Evolutionary conservation across 306 rosid genomes (phyloP).

Genomic region (Mucuna pruriens): DNA sequence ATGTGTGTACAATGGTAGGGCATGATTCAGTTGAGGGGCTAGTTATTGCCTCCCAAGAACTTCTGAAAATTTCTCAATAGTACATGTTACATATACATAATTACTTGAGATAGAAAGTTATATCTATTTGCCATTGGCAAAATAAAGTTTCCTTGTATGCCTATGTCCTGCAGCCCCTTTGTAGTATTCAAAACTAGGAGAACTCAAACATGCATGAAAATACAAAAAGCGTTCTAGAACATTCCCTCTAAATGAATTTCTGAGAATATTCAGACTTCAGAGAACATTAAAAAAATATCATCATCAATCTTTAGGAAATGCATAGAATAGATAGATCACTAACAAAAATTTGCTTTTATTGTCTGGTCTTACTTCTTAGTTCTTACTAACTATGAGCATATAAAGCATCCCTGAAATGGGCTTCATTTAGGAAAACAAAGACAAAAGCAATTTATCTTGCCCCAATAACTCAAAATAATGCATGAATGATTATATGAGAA

Average conservation of each 20-base stretch:
- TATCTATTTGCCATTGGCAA: not conserved
- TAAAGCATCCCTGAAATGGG: conserved; percentile 12
- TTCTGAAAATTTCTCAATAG: conserved; percentile 6
- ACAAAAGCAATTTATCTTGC: conserved; percentile 13
- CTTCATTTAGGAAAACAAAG: conserved; percentile 7
- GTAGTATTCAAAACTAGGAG: not conserved
- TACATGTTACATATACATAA: not conserved
- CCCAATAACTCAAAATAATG: conserved; percentile 16
- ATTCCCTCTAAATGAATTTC: conserved; percentile 1
- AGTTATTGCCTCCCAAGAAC: conserved; percentile 8
- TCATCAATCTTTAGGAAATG: not conserved
- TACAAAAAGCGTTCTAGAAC: not conserved
- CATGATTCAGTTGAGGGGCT: not conserved
- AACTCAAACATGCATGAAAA: not conserved
- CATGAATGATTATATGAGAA: conserved; percentile 22
- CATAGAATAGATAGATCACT: not conserved
- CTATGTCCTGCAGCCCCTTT: not conserved
- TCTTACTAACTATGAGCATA: not conserved
- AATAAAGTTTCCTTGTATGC: not conserved
- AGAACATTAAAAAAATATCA: not conserved
- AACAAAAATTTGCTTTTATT: not conserved
- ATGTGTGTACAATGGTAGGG: not conserved
- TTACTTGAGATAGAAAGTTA: conserved; percentile 3
- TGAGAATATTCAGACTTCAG: not conserved
- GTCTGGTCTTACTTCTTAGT: conserved; percentile 16